Evolutionary conservation across 208 protist genomes (phyloP).

Genomic region (Wallacemonas sp.): DNA sequence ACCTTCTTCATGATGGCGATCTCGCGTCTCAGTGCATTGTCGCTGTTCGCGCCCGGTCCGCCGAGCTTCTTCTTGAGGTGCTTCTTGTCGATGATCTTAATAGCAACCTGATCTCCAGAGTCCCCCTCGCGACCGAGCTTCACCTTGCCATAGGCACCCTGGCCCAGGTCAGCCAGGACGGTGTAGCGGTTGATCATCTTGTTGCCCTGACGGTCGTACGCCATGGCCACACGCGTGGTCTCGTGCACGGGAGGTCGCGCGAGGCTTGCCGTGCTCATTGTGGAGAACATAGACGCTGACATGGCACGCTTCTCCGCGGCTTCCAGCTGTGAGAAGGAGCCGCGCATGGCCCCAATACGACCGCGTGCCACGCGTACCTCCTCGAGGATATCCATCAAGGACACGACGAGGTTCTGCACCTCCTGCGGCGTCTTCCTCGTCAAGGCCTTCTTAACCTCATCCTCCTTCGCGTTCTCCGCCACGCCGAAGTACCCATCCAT

Average conservation of each 20-base stretch:
- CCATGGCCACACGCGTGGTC: conserved; percentile 44
- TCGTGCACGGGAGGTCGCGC: conserved; percentile 58
- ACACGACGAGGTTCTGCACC: conserved; percentile 31
- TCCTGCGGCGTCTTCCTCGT: conserved; percentile 23
- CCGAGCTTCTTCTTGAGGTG: conserved; percentile 58
- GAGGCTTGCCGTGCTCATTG: conserved; percentile 50
- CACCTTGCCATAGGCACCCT: conserved; percentile 67
- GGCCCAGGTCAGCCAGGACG: conserved; percentile 54
- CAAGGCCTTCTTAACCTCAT: conserved; percentile 23
- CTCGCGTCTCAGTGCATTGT: conserved; percentile 57
- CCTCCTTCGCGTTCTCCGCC: conserved; percentile 12
- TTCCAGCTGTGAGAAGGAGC: conserved; percentile 11
- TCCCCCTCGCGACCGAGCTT: conserved; percentile 57
- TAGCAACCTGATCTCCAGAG: conserved; percentile 57
- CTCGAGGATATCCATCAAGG: conserved; percentile 52
- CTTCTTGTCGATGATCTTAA: conserved; percentile 84
- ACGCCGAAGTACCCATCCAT: conserved; percentile 38
- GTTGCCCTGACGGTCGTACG: conserved; percentile 60
- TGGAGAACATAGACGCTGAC: conserved; percentile 38
- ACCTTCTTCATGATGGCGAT: conserved; percentile 96
- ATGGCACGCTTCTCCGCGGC: conserved; percentile 9
- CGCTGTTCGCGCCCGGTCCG: conserved; percentile 15
- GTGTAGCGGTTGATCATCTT: conserved; percentile 76
- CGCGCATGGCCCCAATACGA: conserved; percentile 12
- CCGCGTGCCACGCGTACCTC: conserved; percentile 28